Evolutionary conservation across 139 green algal genomes (phyloP), one percentile per base, ranked within the genome.

Genomic region (Haematococcus lacustris): DNA sequence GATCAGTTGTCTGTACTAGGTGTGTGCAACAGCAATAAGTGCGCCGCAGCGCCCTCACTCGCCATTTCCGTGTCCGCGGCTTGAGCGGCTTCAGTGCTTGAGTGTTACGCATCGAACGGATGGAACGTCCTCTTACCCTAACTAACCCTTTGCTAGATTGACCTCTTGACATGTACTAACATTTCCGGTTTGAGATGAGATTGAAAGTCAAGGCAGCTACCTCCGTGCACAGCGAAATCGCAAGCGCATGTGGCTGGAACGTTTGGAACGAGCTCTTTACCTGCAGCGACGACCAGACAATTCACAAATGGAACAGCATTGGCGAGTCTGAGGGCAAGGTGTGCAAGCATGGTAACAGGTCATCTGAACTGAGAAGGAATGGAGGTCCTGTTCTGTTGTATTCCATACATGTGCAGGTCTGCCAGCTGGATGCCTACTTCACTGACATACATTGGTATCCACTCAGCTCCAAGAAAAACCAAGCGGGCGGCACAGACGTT

Each of bases 371-470:
- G 21, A n/a, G 17, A 13, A n/a, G 47, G 47, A 57, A 57, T n/a
- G 17, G 40, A 23, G 30, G 2, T 62, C 57, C 38, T 68, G 30
- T n/a, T n/a, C 23, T 61, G 39, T 26, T 61, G 57, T 63, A 53
- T 30, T 3, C 57, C 26, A 43, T 61, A 40, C 51, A 47, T 61
- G 38, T 43, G 34, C 73, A 90, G 87, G 79, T 92, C 1, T 89
- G 83, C 71, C 38, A 66, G 7, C 66, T 92, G 26, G 85, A 90
- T 7, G 67, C 79, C 1, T 87, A 78, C 76, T 84, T 81, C 73
- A 87, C 84, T 3, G 87, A 91, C 73, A 53, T 92, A 57, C 82
- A 89, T 60, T 92, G 85, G 83, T 88, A 74, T 41, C 85, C 87
- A 2, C 51, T 76, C 23, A 77, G 68, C 53, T 77, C 65, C 23